Evolutionary conservation across 1,284 basidiomycete species (phyloP), one percentile per base, ranked within the genome.

Genomic region (Melanopsichium pennsylvanicum): DNA sequence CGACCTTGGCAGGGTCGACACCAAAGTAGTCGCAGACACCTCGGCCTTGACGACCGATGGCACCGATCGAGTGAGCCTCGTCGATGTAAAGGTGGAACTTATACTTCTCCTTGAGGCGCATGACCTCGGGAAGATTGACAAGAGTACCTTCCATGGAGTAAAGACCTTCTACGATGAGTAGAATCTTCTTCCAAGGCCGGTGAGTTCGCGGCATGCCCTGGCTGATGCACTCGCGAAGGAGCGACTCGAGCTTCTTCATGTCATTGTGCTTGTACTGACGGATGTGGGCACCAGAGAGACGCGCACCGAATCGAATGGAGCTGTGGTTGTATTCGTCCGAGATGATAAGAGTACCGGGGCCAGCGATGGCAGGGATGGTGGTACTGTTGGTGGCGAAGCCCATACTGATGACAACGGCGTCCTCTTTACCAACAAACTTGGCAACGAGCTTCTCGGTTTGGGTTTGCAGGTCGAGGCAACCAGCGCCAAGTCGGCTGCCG

Each of bases 71-170:
- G 82, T 99, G 95, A 0, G 95, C 95, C 83, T 99, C 95, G 80
- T 99, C 95, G 49, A 98, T 85, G 81, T 91, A 98, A 37, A 98
- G 84, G 83, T 94, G 92, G 84, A 98, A 98, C 93, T 97, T 98
- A 87, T 97, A 98, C 79, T 89, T 90, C 80, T 89, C 87, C 86
- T 97, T 97, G 59, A 99, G 86, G 71, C 91, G 88, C 71, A 98
- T 81, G 49, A 99, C 84, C 11, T 81, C 85, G 1, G 94, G 94
- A 43, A 99, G 79, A 81, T 97, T 88, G 48, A 91, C 88, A 64
- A 98, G 81, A 7, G 91, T 93, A 21, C 95, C 96, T 83, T 99
- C 95, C 96, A 99, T 99, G 67, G 91, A 93, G 84, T 92, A 98
- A 39, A 99, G 83, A 3, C 95, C 95, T 82, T 99, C 95, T 29